These are phyloP conservation scores for Scutellaria minor DNA, from an alignment of 257 asterid species.

Conservation along the genomic window DNA sequence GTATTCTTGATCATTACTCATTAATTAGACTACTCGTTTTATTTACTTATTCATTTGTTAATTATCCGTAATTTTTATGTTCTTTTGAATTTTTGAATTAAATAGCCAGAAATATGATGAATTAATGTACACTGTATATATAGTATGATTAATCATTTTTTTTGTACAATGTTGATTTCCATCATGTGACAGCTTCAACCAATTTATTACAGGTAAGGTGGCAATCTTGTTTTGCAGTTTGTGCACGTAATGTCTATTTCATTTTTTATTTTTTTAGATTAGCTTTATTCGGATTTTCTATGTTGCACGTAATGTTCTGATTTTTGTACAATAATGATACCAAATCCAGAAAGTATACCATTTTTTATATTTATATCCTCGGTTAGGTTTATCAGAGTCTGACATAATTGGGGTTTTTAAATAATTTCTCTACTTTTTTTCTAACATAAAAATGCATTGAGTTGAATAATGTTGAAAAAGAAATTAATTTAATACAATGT, in stretches of 20 bases:
- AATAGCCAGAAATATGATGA: slow-evolving; percentile 10
- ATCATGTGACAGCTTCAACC: slow-evolving; percentile 39
- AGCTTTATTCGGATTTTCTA: neutral
- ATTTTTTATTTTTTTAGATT: neutral
- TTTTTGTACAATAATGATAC: slow-evolving; percentile 21
- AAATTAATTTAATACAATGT: too few relatives aligned
- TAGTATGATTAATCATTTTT: slow-evolving; percentile 31
- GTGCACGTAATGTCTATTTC: slow-evolving; percentile 47
- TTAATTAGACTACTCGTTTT: too few relatives aligned
- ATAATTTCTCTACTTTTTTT: too few relatives aligned
- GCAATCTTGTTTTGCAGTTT: slow-evolving; percentile 37
- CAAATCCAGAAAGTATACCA: slow-evolving; percentile 8
- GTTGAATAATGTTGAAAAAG: too few relatives aligned
- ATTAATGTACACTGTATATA: slow-evolving; percentile 30
- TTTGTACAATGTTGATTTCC: slow-evolving; percentile 21
- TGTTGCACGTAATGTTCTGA: slow-evolving; percentile 26
- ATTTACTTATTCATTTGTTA: neutral
- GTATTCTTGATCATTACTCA: too few relatives aligned
- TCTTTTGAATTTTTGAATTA: neutral
- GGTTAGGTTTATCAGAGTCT: neutral
- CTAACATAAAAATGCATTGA: too few relatives aligned
- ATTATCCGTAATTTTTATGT: neutral
- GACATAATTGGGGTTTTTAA: neutral
- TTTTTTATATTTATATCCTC: neutral
- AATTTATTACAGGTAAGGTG: slow-evolving; percentile 37